Evolutionary conservation across 1,284 basidiomycete species (phyloP).

Genomic region (Pseudozyma pruni): DNA sequence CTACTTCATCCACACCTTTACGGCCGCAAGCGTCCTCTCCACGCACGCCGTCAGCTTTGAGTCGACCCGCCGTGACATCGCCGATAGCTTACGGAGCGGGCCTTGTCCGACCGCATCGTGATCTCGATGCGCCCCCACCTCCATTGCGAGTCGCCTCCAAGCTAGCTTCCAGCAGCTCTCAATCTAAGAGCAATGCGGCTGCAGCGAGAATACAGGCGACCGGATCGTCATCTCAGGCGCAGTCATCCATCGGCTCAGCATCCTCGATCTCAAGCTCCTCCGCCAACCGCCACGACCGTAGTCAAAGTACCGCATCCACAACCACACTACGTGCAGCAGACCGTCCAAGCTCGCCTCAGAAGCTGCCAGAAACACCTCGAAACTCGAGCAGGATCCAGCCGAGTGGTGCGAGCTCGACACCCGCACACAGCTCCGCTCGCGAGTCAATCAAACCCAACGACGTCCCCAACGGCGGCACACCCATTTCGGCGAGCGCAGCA

Average conservation of each 20-base stretch:
- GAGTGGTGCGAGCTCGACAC: neutral
- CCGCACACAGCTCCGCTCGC: neutral
- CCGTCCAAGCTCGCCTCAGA: conserved; percentile 22
- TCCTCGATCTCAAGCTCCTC: neutral
- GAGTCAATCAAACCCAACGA: neutral
- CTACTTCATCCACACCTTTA: conserved; percentile 10
- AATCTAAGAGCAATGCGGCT: neutral
- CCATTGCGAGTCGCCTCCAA: conserved; percentile 40
- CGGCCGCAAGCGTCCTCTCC: conserved; percentile 5
- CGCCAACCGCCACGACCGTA: conserved; percentile 8
- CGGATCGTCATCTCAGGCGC: neutral
- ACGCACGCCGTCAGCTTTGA: conserved; percentile 9
- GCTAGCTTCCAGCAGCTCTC: conserved; percentile 12
- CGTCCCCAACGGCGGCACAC: conserved; percentile 5
- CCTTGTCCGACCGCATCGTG: conserved; percentile 20
- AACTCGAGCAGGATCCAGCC: conserved; percentile 14
- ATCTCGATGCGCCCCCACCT: conserved; percentile 40
- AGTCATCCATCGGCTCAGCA: conserved; percentile 3
- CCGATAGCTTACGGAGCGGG: conserved; percentile 20
- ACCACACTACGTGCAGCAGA: conserved; percentile 17
- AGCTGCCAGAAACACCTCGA: conserved; percentile 11
- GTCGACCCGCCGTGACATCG: conserved; percentile 23
- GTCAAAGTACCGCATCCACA: conserved; percentile 18
- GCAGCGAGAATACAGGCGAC: neutral
- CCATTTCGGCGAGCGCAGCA: conserved; percentile 17